Conservation (phyloP, 1,284 basidiomycete species). For the Acaromyces ingoldii region DNA sequence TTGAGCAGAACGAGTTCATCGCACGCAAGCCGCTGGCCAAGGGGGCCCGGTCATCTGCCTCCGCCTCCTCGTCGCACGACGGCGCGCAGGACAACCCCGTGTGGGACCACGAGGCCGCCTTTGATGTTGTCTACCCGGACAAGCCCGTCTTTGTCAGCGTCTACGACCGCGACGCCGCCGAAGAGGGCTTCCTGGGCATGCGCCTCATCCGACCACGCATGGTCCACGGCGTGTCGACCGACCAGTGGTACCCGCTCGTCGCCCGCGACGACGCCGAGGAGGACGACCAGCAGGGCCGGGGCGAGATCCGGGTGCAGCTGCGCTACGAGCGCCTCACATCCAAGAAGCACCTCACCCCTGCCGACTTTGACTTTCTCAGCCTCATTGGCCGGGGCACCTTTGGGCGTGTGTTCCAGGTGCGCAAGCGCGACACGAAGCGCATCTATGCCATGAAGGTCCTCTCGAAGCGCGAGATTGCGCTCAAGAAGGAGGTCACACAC, state of each 20-base stretch:
- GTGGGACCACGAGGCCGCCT: slow-evolving; percentile 95
- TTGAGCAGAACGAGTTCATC: slow-evolving; percentile 99
- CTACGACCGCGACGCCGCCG: slow-evolving; percentile 82
- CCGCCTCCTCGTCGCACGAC: slow-evolving; percentile 24
- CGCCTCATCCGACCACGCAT: slow-evolving; percentile 85
- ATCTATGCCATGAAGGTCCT: slow-evolving; percentile 99
- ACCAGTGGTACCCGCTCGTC: slow-evolving; percentile 89
- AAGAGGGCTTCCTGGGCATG: slow-evolving; percentile 80
- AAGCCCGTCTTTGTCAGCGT: slow-evolving; percentile 84
- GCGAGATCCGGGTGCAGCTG: slow-evolving; percentile 90
- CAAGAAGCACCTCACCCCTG: slow-evolving; percentile 49
- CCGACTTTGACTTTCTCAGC: slow-evolving; percentile 96
- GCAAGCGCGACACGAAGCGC: slow-evolving; percentile 92
- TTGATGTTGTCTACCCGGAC: slow-evolving; percentile 83
- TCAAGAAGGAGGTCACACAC: slow-evolving; percentile 98
- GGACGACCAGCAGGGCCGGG: slow-evolving; percentile 48
- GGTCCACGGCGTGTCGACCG: slow-evolving; percentile 84
- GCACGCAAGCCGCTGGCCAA: slow-evolving; percentile 84
- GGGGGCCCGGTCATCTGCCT: slow-evolving; percentile 65
- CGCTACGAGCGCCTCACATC: slow-evolving; percentile 65
- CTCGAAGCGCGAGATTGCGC: slow-evolving; percentile 96
- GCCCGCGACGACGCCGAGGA: slow-evolving; percentile 35
- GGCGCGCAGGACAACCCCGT: slow-evolving; percentile 68
- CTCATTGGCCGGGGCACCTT: slow-evolving; percentile 98
- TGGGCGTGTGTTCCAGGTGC: slow-evolving; percentile 94